Percentiles rank a stretch among this genome's conserved stretches.
Evolutionary conservation across 306 rosid genomes (phyloP).

Genomic region (Vachellia collinsii): DNA sequence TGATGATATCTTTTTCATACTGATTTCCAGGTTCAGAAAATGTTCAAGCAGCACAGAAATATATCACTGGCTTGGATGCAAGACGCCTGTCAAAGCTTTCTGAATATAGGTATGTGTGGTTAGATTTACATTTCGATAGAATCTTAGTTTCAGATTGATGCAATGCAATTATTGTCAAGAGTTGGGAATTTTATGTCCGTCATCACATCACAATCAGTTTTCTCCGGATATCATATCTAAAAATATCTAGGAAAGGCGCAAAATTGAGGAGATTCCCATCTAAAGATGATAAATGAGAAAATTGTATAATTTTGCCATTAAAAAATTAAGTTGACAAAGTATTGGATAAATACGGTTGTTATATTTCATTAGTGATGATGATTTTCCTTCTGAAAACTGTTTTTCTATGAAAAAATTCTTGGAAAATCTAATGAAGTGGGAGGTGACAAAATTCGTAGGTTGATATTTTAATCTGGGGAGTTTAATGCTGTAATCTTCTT

Average conservation of each 20-base stretch:
- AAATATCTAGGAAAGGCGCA: not conserved
- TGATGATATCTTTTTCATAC: slow-evolving; percentile 18
- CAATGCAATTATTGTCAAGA: no score
- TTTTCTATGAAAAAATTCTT: not conserved
- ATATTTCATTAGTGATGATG: slow-evolving; percentile 9
- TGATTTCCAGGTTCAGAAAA: slow-evolving; percentile 72
- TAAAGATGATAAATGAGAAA: not conserved
- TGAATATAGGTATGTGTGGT: slow-evolving; percentile 67
- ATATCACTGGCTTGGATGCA: slow-evolving; percentile 94
- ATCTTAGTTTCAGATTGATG: slow-evolving; percentile 9
- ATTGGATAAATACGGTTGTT: not conserved
- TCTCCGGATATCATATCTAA: not conserved
- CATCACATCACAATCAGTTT: not conserved
- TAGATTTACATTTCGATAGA: not conserved
- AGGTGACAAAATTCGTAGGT: not conserved
- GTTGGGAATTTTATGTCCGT: not conserved
- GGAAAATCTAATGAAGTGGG: not conserved
- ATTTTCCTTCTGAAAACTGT: not conserved
- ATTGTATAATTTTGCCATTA: not conserved
- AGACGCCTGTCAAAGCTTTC: slow-evolving; percentile 82
- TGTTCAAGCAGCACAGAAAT: slow-evolving; percentile 87
- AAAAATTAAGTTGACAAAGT: not conserved
- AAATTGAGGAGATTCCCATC: not conserved
- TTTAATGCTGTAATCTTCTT: not conserved
- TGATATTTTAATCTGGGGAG: not conserved